Evolutionary conservation across 306 rosid genomes (phyloP).

Genomic region (Rosa lucieae): DNA sequence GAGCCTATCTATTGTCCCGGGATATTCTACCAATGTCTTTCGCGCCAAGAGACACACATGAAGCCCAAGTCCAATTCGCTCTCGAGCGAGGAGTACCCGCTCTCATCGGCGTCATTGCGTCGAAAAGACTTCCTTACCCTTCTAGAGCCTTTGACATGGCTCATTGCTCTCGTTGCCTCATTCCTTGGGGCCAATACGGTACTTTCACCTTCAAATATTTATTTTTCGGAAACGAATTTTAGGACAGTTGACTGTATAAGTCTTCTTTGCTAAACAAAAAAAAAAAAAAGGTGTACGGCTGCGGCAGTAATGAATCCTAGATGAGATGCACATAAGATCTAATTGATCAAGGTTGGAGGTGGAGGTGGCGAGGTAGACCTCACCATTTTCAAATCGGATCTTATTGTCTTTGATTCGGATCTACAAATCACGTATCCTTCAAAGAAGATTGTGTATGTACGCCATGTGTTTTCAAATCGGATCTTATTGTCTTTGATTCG

Average conservation of each 20-base stretch:
- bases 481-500: no score
- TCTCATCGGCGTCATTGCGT: conserved; percentile 62
- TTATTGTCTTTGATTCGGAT: no score
- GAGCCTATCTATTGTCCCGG: conserved; percentile 65
- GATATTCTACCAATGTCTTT: conserved; percentile 58
- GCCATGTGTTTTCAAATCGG: no score
- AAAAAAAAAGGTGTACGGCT: no score
- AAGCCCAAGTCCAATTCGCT: conserved; percentile 78
- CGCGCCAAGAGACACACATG: conserved; percentile 81
- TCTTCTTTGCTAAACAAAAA: no score
- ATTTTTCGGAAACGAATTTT: no score
- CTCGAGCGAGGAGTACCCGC: conserved; percentile 85
- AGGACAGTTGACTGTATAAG: no score
- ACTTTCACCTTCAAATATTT: neutral
- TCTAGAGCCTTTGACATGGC: conserved; percentile 81
- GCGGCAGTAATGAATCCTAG: no score
- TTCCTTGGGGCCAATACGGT: conserved; percentile 61
- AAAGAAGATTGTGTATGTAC: no score
- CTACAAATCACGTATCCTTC: no score
- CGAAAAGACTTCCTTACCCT: conserved; percentile 72
- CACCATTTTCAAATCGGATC: neutral
- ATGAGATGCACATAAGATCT: no score
- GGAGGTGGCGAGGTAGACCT: neutral
- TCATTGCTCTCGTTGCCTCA: conserved; percentile 87
- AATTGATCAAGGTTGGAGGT: no score